phyloP scores from a whole-genome alignment of 2,329 filamentous ascomycete species.

The Aureobasidium sp. region DNA sequence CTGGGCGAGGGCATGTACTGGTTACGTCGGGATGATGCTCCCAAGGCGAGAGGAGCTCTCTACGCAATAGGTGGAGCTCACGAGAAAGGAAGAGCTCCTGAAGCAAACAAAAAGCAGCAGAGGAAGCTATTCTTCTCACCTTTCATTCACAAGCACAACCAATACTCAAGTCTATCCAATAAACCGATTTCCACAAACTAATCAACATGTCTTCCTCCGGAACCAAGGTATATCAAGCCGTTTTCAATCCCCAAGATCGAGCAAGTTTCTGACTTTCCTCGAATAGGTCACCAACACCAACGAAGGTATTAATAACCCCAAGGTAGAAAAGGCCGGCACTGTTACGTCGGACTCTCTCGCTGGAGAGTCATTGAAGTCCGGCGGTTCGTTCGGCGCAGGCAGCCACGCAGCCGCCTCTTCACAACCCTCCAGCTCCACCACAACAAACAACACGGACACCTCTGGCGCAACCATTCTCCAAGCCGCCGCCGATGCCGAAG shows the following conservation, averaged over 20 bases:
- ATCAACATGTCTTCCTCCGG: conserved; percentile 11
- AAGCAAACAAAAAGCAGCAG: conserved; percentile 7
- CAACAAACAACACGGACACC: conserved; percentile 50
- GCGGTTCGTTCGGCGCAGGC: conserved; percentile 53
- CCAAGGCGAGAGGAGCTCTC: neutral
- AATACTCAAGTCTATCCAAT: neutral
- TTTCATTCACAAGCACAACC: neutral
- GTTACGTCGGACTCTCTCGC: conserved; percentile 67
- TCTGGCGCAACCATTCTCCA: conserved; percentile 46
- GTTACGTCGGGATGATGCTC: neutral
- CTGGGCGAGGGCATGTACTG: too few species aligned
- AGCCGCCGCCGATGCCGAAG: conserved; percentile 40
- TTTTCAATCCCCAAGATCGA: neutral
- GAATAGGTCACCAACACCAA: conserved; percentile 43
- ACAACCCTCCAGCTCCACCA: conserved; percentile 47
- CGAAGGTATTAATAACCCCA: conserved; percentile 42
- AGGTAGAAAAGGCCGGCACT: conserved; percentile 55
- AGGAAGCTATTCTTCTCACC: neutral
- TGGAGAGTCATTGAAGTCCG: conserved; percentile 57
- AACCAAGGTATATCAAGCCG: conserved; percentile 7
- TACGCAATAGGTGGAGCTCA: too few species aligned
- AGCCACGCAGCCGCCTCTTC: conserved; percentile 49
- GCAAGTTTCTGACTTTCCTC: neutral
- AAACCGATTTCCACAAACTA: neutral
- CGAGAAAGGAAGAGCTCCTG: neutral